Conservation (phyloP, 225 moss, liverwort and hornwort species). For the Physcomitrellopsis africana region DNA sequence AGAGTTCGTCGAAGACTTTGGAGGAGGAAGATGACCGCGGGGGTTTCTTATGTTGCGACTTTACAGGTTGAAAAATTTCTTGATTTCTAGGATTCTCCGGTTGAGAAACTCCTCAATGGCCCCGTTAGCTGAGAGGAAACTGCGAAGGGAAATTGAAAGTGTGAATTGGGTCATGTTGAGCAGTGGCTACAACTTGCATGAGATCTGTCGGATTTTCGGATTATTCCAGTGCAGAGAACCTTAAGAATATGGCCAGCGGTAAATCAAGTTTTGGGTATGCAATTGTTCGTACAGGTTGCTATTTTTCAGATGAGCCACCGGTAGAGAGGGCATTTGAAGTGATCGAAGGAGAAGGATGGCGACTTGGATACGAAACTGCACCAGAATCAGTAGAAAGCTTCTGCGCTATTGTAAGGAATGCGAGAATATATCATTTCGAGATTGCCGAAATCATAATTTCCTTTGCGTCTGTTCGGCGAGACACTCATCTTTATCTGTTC, state of each 20-base stretch:
- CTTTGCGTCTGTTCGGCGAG: neutral
- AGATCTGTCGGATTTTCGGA: no score
- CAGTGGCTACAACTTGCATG: no score
- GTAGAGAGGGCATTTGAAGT: conserved; percentile 68
- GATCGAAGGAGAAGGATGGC: conserved; percentile 92
- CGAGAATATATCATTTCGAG: neutral
- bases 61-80: conserved; percentile 53
- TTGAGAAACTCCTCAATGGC: neutral
- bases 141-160: no score
- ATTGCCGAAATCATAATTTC: neutral
- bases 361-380: conserved; percentile 86
- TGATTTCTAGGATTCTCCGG: neutral
- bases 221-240: neutral
- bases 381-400: conserved; percentile 83
- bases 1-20: conserved; percentile 65
- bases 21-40: conserved; percentile 54
- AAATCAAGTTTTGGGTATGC: conserved; percentile 10
- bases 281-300: conserved; percentile 61
- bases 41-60: conserved; percentile 74
- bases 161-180: no score
- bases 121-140: no score
- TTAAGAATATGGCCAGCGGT: neutral
- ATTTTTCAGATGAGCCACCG: conserved; percentile 68
- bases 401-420: conserved; percentile 73
- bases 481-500: neutral